Evolutionary conservation across 306 rosid species (phyloP), one percentile per base, ranked within the genome.

Genomic region (Cercis canadensis): DNA sequence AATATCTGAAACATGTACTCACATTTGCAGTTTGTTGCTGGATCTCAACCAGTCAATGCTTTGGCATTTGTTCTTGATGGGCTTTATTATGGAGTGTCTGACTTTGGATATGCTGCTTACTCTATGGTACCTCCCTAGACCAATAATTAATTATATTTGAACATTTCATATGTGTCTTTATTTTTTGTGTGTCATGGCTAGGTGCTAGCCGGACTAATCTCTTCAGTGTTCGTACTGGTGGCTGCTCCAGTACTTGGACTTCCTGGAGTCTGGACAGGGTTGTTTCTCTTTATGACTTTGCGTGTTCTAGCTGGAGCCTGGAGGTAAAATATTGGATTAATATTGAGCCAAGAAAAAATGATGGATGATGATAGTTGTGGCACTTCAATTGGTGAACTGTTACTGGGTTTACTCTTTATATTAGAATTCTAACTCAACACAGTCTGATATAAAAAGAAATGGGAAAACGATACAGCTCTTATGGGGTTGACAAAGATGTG

Each of bases 11-110:
- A 8, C 43, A 72, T 45, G 11, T 62, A 13, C 45, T 37, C 50
- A 31, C 57, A 3, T 51, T 32, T 65, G 81, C 87, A 95, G 96
- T 95, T 91, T 77, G 92, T 91, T 67, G 97, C 96, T 69, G 99
- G 92, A 70, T 86, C 97, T 75, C 97, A 95, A 75, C 97, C 99
- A 11, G 82, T 95, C 52, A 95, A 91, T 77, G 96, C 99, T 67
- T 44, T 95, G 76, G 96, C 97, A 51, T 95, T 95, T 79, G 97
- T 95, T 78, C 74, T 91, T 41, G 99, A 95, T 50, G 97, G 99
- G 50, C 89, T 94, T 63, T 94, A 91, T 75, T 91, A 91, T 52
- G 97, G 99, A 70, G 96, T 89, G 53, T 91, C 99, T 46, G 99
- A 94, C 90, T 94, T 83, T 40, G 91, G 73, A 80, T 94, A 80